Evolutionary conservation across 169 alveolate genomes (phyloP), one percentile per base, ranked within the genome.

Genomic region (Plasmodium relictum): DNA sequence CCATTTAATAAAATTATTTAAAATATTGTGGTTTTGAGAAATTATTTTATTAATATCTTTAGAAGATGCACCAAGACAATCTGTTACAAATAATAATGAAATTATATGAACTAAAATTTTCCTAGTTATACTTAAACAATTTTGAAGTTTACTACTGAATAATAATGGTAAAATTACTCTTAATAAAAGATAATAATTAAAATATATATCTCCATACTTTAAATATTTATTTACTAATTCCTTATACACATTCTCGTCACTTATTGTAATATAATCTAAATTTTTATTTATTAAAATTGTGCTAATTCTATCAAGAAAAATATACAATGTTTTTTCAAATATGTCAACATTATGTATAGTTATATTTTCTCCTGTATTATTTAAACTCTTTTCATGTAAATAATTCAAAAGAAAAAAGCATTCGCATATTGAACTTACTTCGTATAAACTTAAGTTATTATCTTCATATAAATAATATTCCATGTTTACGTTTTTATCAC

Each of bases 341-440:
- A 72, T 61, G 10, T 83, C 91, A 63, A 9, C 48, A 3, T n/a
- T 68, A 42, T 83, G 18, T 12, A 58, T 16, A 6, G 44, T 58
- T 44, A 9, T 22, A 10, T 6, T 56, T 39, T 20, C 31, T 42
- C 3, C 61, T 37, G 39, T 7, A 20, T 65, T 26, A 12, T 39
- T 18, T 26, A 54, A 18, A 9, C 65, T 9, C 8, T 44, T 31
- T 24, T 58, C 70, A 7, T 63, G 63, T n/a, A 83, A 39, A 20
- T 68, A 16, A 1, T 83, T 56, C 16, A 83, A 44, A 42, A 83
- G 83, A 62, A 83, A 83, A 62, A 69, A 83, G 9, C 74, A 83
- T 50, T 83, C 91, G 45, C 91, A 83, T 24, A 83, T 54, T 6
- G 91, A 83, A 24, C 91, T 83, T 24, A 83, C 16, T 14, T 83